phyloP scores from a whole-genome alignment of 177 flowering plant genomes.

The Vitis hybrid region DNA sequence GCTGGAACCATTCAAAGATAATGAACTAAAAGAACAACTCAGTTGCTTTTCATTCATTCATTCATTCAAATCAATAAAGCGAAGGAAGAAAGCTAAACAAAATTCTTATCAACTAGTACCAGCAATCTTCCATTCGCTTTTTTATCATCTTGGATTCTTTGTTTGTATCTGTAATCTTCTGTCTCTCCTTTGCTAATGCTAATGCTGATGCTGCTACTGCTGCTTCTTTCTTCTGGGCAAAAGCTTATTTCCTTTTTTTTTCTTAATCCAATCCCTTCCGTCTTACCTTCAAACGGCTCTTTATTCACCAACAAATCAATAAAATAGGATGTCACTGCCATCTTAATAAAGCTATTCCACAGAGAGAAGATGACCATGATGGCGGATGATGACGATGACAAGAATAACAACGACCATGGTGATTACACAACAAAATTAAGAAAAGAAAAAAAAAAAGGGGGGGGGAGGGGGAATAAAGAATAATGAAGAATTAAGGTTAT shows the following conservation, averaged over 20 bases:
- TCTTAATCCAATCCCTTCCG: conserved; percentile 15
- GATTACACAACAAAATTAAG: conserved; percentile 4
- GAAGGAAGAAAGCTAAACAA: neutral
- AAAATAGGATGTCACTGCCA: conserved; percentile 20
- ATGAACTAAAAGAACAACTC: neutral
- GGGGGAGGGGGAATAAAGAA: neutral
- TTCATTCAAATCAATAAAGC: conserved; percentile 1
- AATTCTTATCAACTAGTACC: neutral
- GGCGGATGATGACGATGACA: neutral
- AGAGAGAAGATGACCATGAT: conserved; percentile 1
- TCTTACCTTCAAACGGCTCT: conserved; percentile 18
- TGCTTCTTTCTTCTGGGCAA: neutral
- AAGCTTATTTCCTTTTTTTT: conserved; percentile 9
- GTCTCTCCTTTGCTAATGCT: neutral
- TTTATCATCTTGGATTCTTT: neutral
- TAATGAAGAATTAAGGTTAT: neutral
- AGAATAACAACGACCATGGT: neutral
- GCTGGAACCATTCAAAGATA: too few relatives aligned
- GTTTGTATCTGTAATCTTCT: neutral
- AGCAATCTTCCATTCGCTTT: neutral
- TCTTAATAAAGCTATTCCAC: conserved; percentile 1
- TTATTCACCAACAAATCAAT: conserved; percentile 45
- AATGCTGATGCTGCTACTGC: neutral
- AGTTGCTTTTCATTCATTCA: neutral
- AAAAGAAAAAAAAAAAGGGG: neutral